Conservation (phyloP, 352 stramenopile genomes). For the Saprolegnia diclina region DNA sequence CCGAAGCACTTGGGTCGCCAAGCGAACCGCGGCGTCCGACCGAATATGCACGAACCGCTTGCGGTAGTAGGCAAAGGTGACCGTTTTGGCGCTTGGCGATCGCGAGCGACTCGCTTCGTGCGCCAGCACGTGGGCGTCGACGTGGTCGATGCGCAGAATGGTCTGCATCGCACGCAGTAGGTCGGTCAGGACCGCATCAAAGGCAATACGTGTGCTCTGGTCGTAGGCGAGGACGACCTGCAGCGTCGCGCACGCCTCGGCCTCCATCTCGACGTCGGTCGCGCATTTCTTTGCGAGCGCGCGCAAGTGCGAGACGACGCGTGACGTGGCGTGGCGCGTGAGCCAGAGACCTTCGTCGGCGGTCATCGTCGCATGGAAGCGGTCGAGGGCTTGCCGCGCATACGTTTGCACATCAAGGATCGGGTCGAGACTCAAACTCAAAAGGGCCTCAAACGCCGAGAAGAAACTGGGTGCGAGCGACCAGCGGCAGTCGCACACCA, state of each 20-base stretch:
- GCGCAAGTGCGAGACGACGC: slow-evolving; percentile 66
- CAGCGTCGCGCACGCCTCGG: slow-evolving; percentile 42
- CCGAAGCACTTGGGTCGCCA: slow-evolving; percentile 43
- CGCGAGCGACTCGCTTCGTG: slow-evolving; percentile 40
- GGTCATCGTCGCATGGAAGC: slow-evolving; percentile 33
- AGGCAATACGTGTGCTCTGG: slow-evolving; percentile 33
- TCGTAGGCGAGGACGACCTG: slow-evolving; percentile 68
- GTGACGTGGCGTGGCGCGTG: slow-evolving; percentile 50
- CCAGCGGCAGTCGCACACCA: slow-evolving; percentile 48
- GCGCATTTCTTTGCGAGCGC: slow-evolving; percentile 54
- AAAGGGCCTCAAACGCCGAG: slow-evolving; percentile 68
- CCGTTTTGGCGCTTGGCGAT: neutral
- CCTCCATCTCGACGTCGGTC: slow-evolving; percentile 57
- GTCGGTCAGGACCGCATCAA: slow-evolving; percentile 48
- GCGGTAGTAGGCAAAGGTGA: slow-evolving; percentile 68
- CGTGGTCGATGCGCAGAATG: slow-evolving; percentile 50
- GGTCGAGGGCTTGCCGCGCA: slow-evolving; percentile 28
- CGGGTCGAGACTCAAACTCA: slow-evolving; percentile 54
- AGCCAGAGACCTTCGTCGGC: slow-evolving; percentile 51
- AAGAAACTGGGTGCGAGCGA: slow-evolving; percentile 59
- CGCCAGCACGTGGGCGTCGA: slow-evolving; percentile 71
- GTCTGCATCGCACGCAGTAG: slow-evolving; percentile 45
- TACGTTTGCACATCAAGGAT: slow-evolving; percentile 32
- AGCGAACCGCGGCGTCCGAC: slow-evolving; percentile 52
- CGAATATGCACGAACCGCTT: slow-evolving; percentile 71